Conservation (phyloP, 2,329 filamentous ascomycete genomes). For the Apiospora saccharicola region DNA sequence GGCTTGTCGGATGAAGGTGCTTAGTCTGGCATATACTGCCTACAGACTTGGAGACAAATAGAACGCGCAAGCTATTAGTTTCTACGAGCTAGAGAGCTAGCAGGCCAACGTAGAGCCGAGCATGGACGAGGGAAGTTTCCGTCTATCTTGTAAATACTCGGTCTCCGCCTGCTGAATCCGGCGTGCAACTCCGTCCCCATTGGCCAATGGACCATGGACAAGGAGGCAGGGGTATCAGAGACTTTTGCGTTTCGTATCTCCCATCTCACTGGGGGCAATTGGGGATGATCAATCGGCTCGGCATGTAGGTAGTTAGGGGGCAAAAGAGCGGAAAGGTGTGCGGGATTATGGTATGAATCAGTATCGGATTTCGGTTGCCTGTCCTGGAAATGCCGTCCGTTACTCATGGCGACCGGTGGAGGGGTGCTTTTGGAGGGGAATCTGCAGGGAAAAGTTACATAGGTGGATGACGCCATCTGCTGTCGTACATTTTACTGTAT, state of each 20-base stretch:
- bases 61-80: not conserved
- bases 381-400: slow-evolving; percentile 7
- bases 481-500: not conserved
- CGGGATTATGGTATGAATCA: not conserved
- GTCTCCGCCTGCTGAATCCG: slow-evolving; percentile 15
- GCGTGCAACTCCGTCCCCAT: slow-evolving; percentile 18
- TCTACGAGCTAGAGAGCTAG: not conserved
- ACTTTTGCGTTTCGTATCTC: slow-evolving; percentile 8
- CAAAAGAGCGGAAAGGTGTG: not conserved
- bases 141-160: not conserved
- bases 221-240: not conserved
- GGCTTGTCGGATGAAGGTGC: not conserved
- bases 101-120: not conserved
- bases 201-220: slow-evolving; percentile 1
- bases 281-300: too few species aligned
- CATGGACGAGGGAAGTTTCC: not conserved
- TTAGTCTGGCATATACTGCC: not conserved
- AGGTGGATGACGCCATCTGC: slow-evolving; percentile 16
- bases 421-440: not conserved
- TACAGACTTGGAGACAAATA: not conserved
- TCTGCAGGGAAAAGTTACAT: not conserved
- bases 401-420: not conserved
- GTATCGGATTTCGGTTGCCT: not conserved
- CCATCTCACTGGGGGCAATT: too few species aligned
- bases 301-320: not conserved